Evolutionary conservation across 2,329 filamentous ascomycete species (phyloP), one percentile per base, ranked within the genome.

Genomic region (Penicillium polonicum): DNA sequence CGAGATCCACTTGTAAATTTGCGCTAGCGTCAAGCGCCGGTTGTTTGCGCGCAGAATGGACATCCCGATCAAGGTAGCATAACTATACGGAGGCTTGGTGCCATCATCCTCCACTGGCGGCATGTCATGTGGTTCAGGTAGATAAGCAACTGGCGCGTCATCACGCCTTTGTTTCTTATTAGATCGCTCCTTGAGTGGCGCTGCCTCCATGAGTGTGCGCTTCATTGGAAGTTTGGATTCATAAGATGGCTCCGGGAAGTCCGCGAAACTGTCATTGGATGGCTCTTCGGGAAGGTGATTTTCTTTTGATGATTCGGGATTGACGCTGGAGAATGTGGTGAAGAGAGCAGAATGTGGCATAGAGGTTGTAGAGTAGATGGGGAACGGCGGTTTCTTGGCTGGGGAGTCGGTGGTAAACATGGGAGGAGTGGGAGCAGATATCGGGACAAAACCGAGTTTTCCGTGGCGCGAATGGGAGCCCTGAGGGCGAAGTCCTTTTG

Each of bases 1-100:
- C n/a, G 91, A 95, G 68, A 99, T 97, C 93, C 94, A 99, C 72
- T 96, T 96, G 83, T 97, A 99, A 66, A 99, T 99, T 74, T 97
- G 92, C 27, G 92, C 87, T 19, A 99, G 83, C 1, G 94, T 97
- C 61, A 97, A 82, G 52, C 90, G 88, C 59, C 92, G 87, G 60
- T 88, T 86, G 13, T 90, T 88, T 5, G 94, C 91, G 61, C 92
- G 87, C 23, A 97, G 81, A 67, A 99, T 97, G 51, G 94, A 92
- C 92, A 97, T 97, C 71, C 91, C 94, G 64, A 97, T 97, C 66
- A 99, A 83, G 66, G 89, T 90, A 21, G 94, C 93, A 73, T 99
- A 99, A 78, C 92, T 97, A 76, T 93, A 91, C 5, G 87, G 84
- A 6, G 94, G 94, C 74, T 99, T 97, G 55, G 82, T 81, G 67